phyloP scores from a whole-genome alignment of 768 basidiomycete genomes.

The Pseudohyphozyma bogoriensis region DNA sequence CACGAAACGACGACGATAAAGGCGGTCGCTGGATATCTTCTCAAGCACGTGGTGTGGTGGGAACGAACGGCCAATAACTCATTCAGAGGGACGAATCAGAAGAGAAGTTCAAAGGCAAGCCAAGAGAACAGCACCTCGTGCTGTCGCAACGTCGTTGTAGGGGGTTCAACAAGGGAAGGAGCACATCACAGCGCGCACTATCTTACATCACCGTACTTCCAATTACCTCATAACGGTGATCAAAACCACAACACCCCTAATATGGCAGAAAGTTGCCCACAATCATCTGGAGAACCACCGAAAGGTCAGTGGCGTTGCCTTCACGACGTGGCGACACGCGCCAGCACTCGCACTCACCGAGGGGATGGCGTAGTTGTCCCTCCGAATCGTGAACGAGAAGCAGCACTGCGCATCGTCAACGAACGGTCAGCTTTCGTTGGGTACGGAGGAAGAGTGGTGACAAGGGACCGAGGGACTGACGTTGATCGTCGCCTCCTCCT shows the following conservation, averaged over 20 bases:
- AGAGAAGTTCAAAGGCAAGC: no score
- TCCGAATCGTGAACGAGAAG: conserved; percentile 39
- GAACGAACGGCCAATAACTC: no score
- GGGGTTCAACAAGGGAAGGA: no score
- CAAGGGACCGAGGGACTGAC: conserved; percentile 85
- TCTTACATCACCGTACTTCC: no score
- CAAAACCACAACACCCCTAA: background rate
- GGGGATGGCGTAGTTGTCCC: conserved; percentile 30
- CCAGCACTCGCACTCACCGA: background rate
- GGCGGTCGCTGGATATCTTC: no score
- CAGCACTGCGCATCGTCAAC: conserved; percentile 33
- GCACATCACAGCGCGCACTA: no score
- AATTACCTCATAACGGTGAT: no score
- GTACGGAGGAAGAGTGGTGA: conserved; percentile 54
- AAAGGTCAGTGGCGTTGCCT: background rate
- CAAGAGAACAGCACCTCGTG: no score
- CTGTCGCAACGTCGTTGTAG: no score
- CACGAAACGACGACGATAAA: no score
- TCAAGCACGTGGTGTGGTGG: no score
- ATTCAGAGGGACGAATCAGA: no score
- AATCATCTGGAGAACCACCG: conserved; percentile 50
- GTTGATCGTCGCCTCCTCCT: conserved; percentile 65
- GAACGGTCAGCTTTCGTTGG: conserved; percentile 38
- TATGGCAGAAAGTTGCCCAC: conserved; percentile 70
- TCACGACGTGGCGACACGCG: background rate